Percentiles rank a stretch among this genome's conserved stretches.
Evolutionary conservation across 257 asterid genomes (phyloP).

Genomic region (Nicotiana obtusifolia): DNA sequence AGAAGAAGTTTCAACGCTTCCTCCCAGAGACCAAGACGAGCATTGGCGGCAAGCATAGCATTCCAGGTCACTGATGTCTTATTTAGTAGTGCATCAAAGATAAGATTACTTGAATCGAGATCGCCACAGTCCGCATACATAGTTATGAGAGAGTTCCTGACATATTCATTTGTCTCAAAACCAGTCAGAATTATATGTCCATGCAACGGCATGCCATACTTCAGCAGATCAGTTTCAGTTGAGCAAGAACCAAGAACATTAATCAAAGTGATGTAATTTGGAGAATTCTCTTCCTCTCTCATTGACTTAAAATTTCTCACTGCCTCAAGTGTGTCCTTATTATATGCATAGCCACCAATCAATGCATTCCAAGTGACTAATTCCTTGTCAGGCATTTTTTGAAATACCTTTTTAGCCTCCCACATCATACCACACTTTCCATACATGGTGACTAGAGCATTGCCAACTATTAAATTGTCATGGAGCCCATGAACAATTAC

Average conservation of each 20-base stretch:
- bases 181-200: conserved; percentile 48
- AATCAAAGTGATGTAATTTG: conserved; percentile 67
- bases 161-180: conserved; percentile 56
- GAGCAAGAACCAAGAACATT: conserved; percentile 63
- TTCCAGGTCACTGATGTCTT: conserved; percentile 65
- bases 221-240: conserved; percentile 42
- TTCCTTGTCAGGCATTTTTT: conserved; percentile 49
- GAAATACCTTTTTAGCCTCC: conserved; percentile 55
- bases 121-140: conserved; percentile 87
- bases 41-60: conserved; percentile 76
- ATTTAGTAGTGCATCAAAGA: conserved; percentile 38
- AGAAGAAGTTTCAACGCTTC: conserved; percentile 64
- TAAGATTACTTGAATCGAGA: conserved; percentile 51
- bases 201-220: conserved; percentile 63
- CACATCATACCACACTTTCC: conserved; percentile 57
- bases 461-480: conserved; percentile 58
- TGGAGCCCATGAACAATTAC: conserved; percentile 48
- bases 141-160: conserved; percentile 66
- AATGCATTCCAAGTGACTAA: conserved; percentile 86
- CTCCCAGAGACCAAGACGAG: conserved; percentile 68
- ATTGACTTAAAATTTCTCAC: conserved; percentile 41
- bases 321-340: conserved; percentile 42
- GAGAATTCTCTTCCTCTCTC: conserved; percentile 38
- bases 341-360: conserved; percentile 66
- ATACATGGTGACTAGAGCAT: conserved; percentile 83